Evolutionary conservation across 2,329 filamentous ascomycete species (phyloP).

Genomic region (Orbilia quercus): DNA sequence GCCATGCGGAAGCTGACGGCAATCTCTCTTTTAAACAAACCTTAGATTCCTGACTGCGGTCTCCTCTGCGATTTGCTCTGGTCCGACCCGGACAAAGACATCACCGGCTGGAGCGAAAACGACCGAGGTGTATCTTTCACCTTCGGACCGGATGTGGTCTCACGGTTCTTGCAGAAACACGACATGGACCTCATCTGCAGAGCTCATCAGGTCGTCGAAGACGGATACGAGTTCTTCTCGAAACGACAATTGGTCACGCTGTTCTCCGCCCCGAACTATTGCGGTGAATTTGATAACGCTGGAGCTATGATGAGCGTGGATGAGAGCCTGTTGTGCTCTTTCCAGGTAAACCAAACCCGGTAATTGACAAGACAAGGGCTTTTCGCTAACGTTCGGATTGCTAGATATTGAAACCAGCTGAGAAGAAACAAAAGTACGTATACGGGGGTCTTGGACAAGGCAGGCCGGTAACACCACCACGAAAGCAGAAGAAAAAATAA

Average conservation of each 20-base stretch:
- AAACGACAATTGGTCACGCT: constrained; percentile 97
- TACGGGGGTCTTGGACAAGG: constrained; percentile 77
- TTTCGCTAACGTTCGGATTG: constrained; percentile 37
- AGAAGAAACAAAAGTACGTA: constrained; percentile 99
- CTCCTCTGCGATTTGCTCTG: constrained; percentile 96
- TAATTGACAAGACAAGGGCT: background rate
- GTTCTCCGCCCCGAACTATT: constrained; percentile 99
- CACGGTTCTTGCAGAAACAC: constrained; percentile 96
- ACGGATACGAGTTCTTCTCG: constrained; percentile 99
- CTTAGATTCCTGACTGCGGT: constrained; percentile 94
- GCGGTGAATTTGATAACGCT: constrained; percentile 98
- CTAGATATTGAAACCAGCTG: constrained; percentile 97
- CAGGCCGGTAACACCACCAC: constrained; percentile 76
- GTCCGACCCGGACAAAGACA: constrained; percentile 99
- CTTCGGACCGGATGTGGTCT: constrained; percentile 96
- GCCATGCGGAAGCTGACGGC: constrained; percentile 58
- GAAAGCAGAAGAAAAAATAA: constrained; percentile 77
- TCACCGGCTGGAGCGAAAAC: constrained; percentile 99
- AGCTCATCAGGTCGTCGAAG: constrained; percentile 97
- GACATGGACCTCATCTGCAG: constrained; percentile 99
- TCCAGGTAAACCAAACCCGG: constrained; percentile 76
- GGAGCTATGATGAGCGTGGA: constrained; percentile 99
- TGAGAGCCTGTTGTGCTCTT: constrained; percentile 96
- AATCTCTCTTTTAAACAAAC: constrained; percentile 57
- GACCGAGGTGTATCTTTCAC: constrained; percentile 98